phyloP scores from a whole-genome alignment of 2,329 filamentous ascomycete genomes.

The Claviceps citrina region DNA sequence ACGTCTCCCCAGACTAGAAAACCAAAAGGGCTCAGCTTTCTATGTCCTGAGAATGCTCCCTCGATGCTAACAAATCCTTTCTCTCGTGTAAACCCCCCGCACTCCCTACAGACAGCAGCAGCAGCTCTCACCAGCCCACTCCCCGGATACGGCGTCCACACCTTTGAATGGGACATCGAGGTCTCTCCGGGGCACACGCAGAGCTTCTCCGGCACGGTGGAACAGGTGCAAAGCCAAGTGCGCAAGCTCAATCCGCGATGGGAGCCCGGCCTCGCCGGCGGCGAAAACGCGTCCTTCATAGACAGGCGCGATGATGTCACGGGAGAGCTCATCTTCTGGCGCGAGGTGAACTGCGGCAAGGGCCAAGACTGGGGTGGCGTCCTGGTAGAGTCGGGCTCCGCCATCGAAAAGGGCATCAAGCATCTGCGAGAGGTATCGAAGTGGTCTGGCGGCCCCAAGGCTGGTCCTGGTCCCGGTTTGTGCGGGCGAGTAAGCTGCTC shows the following conservation, averaged over 20 bases:
- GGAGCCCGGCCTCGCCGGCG: background rate
- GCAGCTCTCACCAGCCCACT: background rate
- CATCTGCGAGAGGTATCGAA: background rate
- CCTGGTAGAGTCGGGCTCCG: background rate
- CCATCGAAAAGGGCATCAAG: background rate
- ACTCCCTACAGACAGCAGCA: background rate
- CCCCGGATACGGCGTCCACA: background rate
- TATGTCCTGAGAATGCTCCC: too few relatives aligned
- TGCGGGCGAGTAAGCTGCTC: background rate
- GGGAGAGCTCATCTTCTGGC: background rate
- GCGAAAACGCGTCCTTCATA: background rate
- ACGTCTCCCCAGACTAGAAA: too few relatives aligned
- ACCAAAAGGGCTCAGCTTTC: too few relatives aligned
- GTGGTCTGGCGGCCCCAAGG: background rate
- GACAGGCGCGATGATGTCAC: background rate
- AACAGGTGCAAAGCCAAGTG: background rate
- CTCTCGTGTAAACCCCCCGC: too few relatives aligned
- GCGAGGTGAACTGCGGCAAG: background rate
- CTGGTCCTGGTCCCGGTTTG: background rate
- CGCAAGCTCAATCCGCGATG: background rate
- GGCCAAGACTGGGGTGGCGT: background rate
- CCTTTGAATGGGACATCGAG: background rate
- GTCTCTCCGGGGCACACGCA: background rate
- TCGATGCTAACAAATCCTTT: background rate
- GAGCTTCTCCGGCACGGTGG: background rate